Evolutionary conservation across 2,329 filamentous ascomycete species (phyloP), one percentile per base, ranked within the genome.

Genomic region (Thermothelomyces thermophilus): DNA sequence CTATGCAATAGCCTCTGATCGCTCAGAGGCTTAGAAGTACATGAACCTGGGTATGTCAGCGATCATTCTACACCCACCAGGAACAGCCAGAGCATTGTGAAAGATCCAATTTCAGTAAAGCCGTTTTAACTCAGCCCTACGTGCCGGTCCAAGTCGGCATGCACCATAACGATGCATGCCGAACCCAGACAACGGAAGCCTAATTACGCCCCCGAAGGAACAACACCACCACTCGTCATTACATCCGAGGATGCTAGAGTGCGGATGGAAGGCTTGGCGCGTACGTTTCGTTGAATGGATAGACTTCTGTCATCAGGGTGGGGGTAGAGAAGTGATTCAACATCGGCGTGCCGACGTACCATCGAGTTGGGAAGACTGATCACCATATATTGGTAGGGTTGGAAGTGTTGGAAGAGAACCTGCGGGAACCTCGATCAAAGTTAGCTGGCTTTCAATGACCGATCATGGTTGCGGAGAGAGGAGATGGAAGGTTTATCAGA

Each of bases 181-280:
- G 62, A 56, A 59, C 60, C 62, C 63, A 67, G 65, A 71, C 79
- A 58, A 73, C 82, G 71, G 70, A 75, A 84, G 76, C 76, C 74
- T 73, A 73, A 81, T 82, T n/a, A 81, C 70, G 66, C 68, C 66
- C 58, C 54, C 45, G 22, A 50, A 62, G 59, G 66, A 65, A 71
- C 65, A 80, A 86, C 84, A 87, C 80, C 83, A 87, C 84, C 83
- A 87, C 84, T 76, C 65, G 69, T 87, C 84, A 74, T 87, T 69
- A 72, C 75, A 69, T 63, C 63, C 67, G 57, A 60, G 62, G 61
- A 62, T 67, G 64, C 80, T 88, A 72, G 66, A 79, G 83, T 86
- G 80, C 68, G 83, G 79, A 76, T 87, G 85, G 72, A 79, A 81
- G 77, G 79, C 82, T 85, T 73, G 83, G 83, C 73, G 66, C 71